Evolutionary conservation across 306 rosid species (phyloP).

Genomic region (Rosa lucieae): DNA sequence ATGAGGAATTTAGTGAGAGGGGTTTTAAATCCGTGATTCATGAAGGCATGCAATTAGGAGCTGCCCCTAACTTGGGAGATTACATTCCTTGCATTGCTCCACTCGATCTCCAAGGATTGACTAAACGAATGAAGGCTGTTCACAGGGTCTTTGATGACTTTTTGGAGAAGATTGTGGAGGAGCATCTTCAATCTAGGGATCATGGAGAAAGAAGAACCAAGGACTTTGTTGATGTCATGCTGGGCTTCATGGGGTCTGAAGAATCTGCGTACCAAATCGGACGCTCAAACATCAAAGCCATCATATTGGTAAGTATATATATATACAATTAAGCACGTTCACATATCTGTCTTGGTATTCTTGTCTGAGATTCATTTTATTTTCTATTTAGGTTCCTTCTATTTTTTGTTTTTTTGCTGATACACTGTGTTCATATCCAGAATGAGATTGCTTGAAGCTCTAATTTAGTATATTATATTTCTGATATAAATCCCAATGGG

Average conservation of each 20-base stretch:
- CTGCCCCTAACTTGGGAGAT: constrained; percentile 21
- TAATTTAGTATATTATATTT: no score
- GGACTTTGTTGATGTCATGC: constrained; percentile 31
- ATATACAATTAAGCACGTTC: not conserved
- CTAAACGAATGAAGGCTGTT: constrained; percentile 20
- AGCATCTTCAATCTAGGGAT: constrained; percentile 22
- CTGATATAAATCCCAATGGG: no score
- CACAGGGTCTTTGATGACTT: constrained; percentile 19
- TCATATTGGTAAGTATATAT: not conserved
- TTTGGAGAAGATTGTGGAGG: constrained; percentile 28
- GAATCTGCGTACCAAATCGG: not conserved
- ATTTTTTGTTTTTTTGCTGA: not conserved
- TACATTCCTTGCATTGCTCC: constrained; percentile 29
- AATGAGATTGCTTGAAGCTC: not conserved
- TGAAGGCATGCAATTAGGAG: constrained; percentile 9
- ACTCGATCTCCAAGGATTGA: constrained; percentile 31
- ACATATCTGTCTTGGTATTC: not conserved
- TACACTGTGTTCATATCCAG: not conserved
- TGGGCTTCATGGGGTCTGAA: constrained; percentile 8
- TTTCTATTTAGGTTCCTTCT: not conserved
- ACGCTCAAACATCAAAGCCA: constrained; percentile 3
- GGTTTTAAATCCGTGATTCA: constrained; percentile 22
- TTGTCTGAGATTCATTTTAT: not conserved
- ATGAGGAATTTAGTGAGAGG: constrained; percentile 24
- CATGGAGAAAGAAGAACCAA: constrained; percentile 1